A percentile compares a stretch with the other conserved stretches of the same genome.
Evolutionary conservation across 345 rosid genomes (phyloP).

Genomic region (Corchorus capsularis): DNA sequence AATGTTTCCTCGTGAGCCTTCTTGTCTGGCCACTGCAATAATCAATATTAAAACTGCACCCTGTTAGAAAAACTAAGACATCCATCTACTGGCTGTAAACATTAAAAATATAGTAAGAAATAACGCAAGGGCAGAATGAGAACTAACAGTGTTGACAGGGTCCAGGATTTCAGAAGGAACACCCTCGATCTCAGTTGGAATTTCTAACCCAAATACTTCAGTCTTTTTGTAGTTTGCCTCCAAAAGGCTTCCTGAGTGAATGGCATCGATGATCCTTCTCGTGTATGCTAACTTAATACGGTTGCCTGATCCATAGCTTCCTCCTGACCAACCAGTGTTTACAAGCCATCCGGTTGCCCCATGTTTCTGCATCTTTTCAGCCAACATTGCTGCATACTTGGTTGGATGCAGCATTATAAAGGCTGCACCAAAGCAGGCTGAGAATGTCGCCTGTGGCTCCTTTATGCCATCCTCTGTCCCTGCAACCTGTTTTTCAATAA

Average conservation of each 20-base stretch:
- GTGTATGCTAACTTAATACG: conserved; percentile 89
- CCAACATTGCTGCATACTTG: conserved; percentile 92
- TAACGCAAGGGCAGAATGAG: background rate
- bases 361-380: conserved; percentile 89
- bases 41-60: background rate
- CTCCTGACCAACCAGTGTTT: conserved; percentile 98
- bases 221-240: conserved; percentile 70
- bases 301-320: conserved; percentile 82
- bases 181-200: conserved; percentile 70
- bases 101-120: background rate
- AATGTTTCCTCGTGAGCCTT: conserved; percentile 68
- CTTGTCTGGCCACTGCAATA: conserved; percentile 76
- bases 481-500: conserved; percentile 54
- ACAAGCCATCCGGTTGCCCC: conserved; percentile 97
- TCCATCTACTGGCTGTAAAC: background rate
- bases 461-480: conserved; percentile 95
- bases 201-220: conserved; percentile 75
- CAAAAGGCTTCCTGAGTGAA: conserved; percentile 83
- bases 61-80: background rate
- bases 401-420: conserved; percentile 96
- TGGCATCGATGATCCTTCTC: conserved; percentile 84
- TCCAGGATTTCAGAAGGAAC: conserved; percentile 86
- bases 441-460: conserved; percentile 89
- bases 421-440: conserved; percentile 97
- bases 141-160: conserved; percentile 73